Conservation (phyloP, 768 basidiomycete genomes). For the Sarcodon aspratus region DNA sequence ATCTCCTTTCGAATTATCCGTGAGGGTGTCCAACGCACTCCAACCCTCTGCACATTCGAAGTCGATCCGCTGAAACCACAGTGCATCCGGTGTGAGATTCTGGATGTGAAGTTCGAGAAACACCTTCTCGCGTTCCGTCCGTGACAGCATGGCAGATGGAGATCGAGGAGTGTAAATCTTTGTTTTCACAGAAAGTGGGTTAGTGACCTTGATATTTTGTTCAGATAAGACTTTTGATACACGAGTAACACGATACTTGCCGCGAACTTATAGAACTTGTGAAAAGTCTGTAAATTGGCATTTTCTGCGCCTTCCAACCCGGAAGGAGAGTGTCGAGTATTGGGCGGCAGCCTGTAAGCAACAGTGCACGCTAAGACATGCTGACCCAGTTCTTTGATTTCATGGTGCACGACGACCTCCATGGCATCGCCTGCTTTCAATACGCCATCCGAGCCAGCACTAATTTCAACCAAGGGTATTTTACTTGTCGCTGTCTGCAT, state of each 20-base stretch:
- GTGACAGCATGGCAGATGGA: constrained; percentile 56
- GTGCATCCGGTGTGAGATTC: constrained; percentile 66
- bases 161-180: constrained; percentile 76
- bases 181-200: constrained; percentile 90
- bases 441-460: constrained; percentile 35
- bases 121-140: constrained; percentile 62
- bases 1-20: constrained; percentile 4
- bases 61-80: constrained; percentile 73
- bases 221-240: neutral
- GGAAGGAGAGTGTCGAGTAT: constrained; percentile 37
- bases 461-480: constrained; percentile 43
- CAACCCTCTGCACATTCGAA: constrained; percentile 67
- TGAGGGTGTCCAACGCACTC: constrained; percentile 35
- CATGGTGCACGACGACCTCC: constrained; percentile 65
- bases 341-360: constrained; percentile 63
- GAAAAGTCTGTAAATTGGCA: constrained; percentile 53
- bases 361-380: constrained; percentile 85
- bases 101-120: constrained; percentile 92
- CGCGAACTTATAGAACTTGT: constrained; percentile 87
- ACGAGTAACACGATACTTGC: constrained; percentile 32
- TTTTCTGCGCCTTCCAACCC: constrained; percentile 40
- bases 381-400: constrained; percentile 90
- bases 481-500: constrained; percentile 77
- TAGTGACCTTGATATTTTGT: constrained; percentile 54
- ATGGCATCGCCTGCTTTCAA: constrained; percentile 49